phyloP scores from a whole-genome alignment of 306 rosid species.

The Calophaca sinica region DNA sequence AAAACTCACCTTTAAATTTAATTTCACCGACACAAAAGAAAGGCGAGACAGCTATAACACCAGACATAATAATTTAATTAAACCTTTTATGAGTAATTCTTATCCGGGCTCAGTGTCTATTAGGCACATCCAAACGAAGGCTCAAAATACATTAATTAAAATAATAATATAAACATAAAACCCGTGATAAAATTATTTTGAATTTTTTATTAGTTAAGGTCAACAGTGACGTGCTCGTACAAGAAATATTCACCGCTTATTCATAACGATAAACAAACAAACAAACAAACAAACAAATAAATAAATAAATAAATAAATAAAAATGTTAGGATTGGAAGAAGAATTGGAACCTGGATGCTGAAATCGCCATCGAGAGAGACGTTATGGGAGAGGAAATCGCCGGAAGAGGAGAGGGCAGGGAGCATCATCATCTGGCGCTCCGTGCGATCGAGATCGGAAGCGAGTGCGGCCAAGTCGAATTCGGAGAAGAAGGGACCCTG shows the following conservation, averaged over 20 bases:
- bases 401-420: slow-evolving; percentile 60
- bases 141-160: not conserved
- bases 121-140: not conserved
- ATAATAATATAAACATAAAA: too few species aligned
- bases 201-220: too few species aligned
- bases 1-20: not conserved
- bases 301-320: not conserved
- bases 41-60: not conserved
- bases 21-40: slow-evolving; percentile 10
- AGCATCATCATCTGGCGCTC: slow-evolving; percentile 95
- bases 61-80: not conserved
- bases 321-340: not conserved
- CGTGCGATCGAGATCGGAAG: slow-evolving; percentile 85
- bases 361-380: slow-evolving; percentile 97
- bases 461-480: slow-evolving; percentile 95
- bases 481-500: slow-evolving; percentile 98
- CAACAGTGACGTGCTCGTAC: too few species aligned
- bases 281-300: not conserved
- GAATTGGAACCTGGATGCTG: slow-evolving; percentile 80
- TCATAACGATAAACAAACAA: too few species aligned
- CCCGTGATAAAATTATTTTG: not conserved
- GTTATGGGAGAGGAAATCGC: slow-evolving; percentile 86
- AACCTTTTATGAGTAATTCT: not conserved
- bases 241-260: too few species aligned
- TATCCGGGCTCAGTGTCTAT: not conserved